Base-by-base conservation (phyloP, 345 rosid species). In the Hirschfeldia incana region DNA sequence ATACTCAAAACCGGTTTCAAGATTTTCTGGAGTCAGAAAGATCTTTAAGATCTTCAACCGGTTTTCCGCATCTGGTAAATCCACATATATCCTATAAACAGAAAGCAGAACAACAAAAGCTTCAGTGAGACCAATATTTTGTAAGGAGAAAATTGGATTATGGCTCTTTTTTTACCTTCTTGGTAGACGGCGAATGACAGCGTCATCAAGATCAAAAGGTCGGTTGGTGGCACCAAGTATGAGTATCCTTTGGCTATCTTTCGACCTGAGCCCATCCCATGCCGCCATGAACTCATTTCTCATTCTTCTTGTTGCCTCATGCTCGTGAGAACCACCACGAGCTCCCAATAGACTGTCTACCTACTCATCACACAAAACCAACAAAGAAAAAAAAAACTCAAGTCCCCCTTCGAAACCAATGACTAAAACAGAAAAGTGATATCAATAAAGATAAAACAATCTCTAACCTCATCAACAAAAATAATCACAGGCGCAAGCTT, bases 221-320 rank as follows among this genome's bases (percentile, higher is more conserved):
- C 99, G 85, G 89, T 95, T 95, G 57, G 99, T 95, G 67, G 99
- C 99, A 69, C 97, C 99, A 30, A 95, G 97, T 73, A 95, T 89
- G 58, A 95, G 97, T 67, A 95, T 91, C 81, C 97, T 89, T 85
- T 95, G 97, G 84, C 94, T 95, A 67, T 91, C 98, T 83, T 93
- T 93, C 59, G 98, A 85, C 80, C 97, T 88, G 80, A 95, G 85
- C 66, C 99, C 99, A 86, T 95, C 99, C 99, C 99, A 95, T 44
- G 99, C 98, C 59, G 99, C 94, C 99, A 95, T 95, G 79, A 95
- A 95, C 82, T 95, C 99, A 59, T 95, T 95, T 82, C 97, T 90
- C 99, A 93, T 95, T 85, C 99, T 88, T 83, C 99, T 88, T 39
- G 99, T 95, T 39, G 98, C 99, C 73, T 95, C 99, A 1, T 95